Conservation (phyloP, 2,329 filamentous ascomycete genomes). For the Cytospora schulzeri region DNA sequence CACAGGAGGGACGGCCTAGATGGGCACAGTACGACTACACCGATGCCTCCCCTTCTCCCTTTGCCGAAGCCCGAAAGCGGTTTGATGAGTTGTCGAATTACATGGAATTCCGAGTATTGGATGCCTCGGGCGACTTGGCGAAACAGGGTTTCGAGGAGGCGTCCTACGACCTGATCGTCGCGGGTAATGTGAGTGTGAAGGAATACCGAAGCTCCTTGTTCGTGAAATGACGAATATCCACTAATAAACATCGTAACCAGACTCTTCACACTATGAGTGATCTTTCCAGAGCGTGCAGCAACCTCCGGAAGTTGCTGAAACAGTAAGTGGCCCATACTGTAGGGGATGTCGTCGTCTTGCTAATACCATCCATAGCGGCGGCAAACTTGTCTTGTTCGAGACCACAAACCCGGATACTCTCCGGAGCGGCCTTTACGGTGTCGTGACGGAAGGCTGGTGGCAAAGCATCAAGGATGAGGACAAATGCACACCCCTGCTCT, state of each 20-base stretch:
- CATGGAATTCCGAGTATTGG: not conserved
- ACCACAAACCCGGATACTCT: not conserved
- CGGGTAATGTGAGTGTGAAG: not conserved
- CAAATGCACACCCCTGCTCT: not conserved
- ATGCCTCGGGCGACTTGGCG: not conserved
- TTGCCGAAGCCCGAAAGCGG: not conserved
- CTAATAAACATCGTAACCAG: not conserved
- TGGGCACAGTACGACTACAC: constrained; percentile 10
- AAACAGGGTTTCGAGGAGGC: constrained; percentile 33
- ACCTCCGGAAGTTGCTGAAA: not conserved
- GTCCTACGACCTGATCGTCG: constrained; percentile 31
- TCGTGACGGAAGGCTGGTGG: not conserved
- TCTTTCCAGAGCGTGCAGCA: not conserved
- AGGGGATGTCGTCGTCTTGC: not conserved
- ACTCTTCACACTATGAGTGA: not conserved
- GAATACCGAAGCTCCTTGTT: too few relatives aligned
- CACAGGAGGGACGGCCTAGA: constrained; percentile 11
- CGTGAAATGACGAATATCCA: too few relatives aligned
- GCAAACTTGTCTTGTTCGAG: not conserved
- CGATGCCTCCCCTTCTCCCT: not conserved
- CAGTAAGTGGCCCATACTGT: not conserved
- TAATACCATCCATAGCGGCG: not conserved
- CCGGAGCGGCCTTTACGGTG: not conserved
- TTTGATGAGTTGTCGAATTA: not conserved
- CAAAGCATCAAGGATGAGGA: not conserved